A percentile compares a stretch with the other conserved stretches of the same genome.
Evolutionary conservation across 352 stramenopile species (phyloP).

Genomic region (Peronospora farinosa): DNA sequence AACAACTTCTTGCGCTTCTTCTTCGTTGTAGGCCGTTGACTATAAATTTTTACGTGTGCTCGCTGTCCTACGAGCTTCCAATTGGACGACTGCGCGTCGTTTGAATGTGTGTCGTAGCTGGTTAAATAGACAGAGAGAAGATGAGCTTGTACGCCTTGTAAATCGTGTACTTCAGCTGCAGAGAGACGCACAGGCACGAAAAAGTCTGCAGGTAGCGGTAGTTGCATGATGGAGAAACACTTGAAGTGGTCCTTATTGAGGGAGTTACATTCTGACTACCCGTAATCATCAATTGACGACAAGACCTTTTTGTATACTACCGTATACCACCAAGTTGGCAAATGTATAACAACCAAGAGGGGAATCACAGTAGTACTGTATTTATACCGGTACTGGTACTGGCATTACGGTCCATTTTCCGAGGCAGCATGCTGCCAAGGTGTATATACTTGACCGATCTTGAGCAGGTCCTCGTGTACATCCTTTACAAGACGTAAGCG

Average conservation of each 20-base stretch:
- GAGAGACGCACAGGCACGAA: slow-evolving; percentile 48
- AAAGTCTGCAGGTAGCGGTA: slow-evolving; percentile 42
- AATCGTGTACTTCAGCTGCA: slow-evolving; percentile 30
- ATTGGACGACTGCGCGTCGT: slow-evolving; percentile 3
- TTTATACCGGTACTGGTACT: not conserved
- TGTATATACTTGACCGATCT: slow-evolving; percentile 38
- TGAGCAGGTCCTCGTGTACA: slow-evolving; percentile 37
- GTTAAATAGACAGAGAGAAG: slow-evolving; percentile 45
- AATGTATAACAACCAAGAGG: no score
- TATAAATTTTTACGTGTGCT: slow-evolving; percentile 44
- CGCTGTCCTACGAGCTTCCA: slow-evolving; percentile 50
- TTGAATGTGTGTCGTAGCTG: slow-evolving; percentile 42
- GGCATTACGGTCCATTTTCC: slow-evolving; percentile 14
- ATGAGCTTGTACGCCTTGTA: slow-evolving; percentile 39
- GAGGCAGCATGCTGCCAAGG: slow-evolving; percentile 42
- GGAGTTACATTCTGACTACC: not conserved
- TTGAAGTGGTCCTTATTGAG: slow-evolving; percentile 14
- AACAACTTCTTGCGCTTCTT: not conserved
- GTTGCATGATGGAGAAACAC: slow-evolving; percentile 31
- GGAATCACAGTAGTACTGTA: no score
- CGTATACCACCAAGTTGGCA: no score
- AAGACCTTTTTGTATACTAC: no score
- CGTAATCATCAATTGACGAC: no score
- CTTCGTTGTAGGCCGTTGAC: slow-evolving; percentile 19
- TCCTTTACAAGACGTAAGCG: slow-evolving; percentile 45